These are phyloP conservation scores for Stachybotrys elegans DNA, from an alignment of 2,329 filamentous ascomycete genomes.

Conservation along the genomic window DNA sequence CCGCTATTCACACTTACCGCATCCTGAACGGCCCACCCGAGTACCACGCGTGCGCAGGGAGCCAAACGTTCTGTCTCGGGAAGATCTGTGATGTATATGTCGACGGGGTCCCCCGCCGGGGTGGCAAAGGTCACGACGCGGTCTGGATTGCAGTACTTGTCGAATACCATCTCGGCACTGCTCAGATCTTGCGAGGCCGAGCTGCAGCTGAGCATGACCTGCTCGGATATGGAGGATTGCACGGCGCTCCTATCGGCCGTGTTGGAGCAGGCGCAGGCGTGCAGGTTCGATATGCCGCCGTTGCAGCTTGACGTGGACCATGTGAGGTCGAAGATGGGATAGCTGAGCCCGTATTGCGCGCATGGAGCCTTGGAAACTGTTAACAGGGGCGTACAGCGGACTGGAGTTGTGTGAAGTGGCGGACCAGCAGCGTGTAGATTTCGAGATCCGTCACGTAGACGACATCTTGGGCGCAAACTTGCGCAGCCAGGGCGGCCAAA, in stretches of 20 bases:
- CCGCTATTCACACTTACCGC: conserved; percentile 12
- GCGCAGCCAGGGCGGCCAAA: conserved; percentile 3
- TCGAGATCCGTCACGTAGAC: conserved; percentile 40
- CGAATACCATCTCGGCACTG: conserved; percentile 40
- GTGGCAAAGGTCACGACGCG: conserved; percentile 32
- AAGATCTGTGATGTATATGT: conserved; percentile 46
- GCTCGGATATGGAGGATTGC: conserved; percentile 30
- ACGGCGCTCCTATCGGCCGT: conserved; percentile 34
- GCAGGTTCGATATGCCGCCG: conserved; percentile 36
- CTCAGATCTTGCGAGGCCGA: conserved; percentile 40
- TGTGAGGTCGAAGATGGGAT: conserved; percentile 38
- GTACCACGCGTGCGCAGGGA: conserved; percentile 35
- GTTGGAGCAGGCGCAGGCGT: conserved; percentile 49
- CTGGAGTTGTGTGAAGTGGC: too few relatives aligned
- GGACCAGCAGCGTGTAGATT: conserved; percentile 36
- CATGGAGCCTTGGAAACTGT: conserved; percentile 55
- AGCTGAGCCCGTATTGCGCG: conserved; percentile 38
- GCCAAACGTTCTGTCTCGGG: conserved; percentile 31
- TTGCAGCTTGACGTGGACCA: conserved; percentile 31
- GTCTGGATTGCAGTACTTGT: conserved; percentile 44
- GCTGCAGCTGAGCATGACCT: conserved; percentile 38
- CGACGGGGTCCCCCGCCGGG: conserved; percentile 35
- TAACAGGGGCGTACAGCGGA: too few relatives aligned
- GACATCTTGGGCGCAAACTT: conserved; percentile 16
- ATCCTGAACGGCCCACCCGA: conserved; percentile 25